A percentile compares a stretch with the other conserved stretches of the same genome.
phyloP scores from a whole-genome alignment of 2,329 filamentous ascomycete species.

The Venturia pyrina region DNA sequence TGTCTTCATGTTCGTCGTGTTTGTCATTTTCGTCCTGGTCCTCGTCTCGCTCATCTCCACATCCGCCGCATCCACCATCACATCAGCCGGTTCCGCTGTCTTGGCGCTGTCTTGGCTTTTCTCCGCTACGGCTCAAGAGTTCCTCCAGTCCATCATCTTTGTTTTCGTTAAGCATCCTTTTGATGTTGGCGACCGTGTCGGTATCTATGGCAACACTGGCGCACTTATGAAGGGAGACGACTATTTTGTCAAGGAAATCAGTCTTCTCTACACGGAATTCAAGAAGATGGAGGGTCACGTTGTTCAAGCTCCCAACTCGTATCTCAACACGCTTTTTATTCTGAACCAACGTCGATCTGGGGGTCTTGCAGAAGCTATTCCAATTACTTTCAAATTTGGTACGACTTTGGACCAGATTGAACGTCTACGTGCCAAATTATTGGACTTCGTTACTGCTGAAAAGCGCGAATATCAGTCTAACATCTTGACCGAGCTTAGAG shows the following conservation, averaged over 20 bases:
- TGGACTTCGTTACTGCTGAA: conserved; percentile 73
- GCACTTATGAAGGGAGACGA: conserved; percentile 72
- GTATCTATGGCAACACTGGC: conserved; percentile 83
- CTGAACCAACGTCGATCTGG: conserved; percentile 89
- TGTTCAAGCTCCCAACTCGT: conserved; percentile 89
- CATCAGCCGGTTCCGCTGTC: conserved; percentile 78
- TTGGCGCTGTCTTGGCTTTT: conserved; percentile 88
- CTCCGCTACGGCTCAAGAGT: conserved; percentile 85
- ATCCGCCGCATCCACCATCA: conserved; percentile 82
- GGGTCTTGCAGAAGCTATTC: conserved; percentile 74
- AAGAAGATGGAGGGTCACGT: conserved; percentile 98
- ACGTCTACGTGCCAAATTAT: conserved; percentile 64
- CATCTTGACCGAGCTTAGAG: conserved; percentile 74
- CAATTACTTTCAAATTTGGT: conserved; percentile 78
- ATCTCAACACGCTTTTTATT: conserved; percentile 87
- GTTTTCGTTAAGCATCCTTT: conserved; percentile 97
- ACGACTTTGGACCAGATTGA: conserved; percentile 78
- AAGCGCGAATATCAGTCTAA: conserved; percentile 84
- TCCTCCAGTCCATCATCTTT: conserved; percentile 86
- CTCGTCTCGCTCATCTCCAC: conserved; percentile 84
- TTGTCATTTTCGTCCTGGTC: conserved; percentile 71
- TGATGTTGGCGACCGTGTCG: conserved; percentile 88
- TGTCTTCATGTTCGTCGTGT: conserved; percentile 79
- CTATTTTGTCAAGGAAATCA: conserved; percentile 93
- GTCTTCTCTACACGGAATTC: conserved; percentile 88